Percentiles rank a stretch among this genome's conserved stretches.
phyloP scores from a whole-genome alignment of 2,329 filamentous ascomycete genomes.

The Sporothrix variecibatus region DNA sequence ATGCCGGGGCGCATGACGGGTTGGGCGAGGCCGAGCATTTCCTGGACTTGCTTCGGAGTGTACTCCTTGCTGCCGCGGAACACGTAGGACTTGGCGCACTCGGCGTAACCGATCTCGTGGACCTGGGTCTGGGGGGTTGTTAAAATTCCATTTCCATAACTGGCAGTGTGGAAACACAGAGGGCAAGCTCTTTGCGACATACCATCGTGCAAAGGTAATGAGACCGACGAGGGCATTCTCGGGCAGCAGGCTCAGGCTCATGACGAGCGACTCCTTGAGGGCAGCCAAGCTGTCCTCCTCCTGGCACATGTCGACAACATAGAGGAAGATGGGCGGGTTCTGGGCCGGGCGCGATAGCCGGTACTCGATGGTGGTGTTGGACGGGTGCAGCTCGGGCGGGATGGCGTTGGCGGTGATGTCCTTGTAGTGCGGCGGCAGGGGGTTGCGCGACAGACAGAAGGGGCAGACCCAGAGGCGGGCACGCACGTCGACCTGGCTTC shows the following conservation, averaged over 20 bases:
- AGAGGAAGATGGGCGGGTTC: slow-evolving; percentile 82
- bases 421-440: slow-evolving; percentile 83
- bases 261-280: slow-evolving; percentile 81
- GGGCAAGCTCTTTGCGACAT: slow-evolving; percentile 34
- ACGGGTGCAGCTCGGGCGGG: slow-evolving; percentile 77
- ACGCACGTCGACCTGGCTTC: slow-evolving; percentile 78
- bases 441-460: slow-evolving; percentile 82
- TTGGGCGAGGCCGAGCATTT: slow-evolving; percentile 87
- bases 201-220: slow-evolving; percentile 91
- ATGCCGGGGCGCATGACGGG: slow-evolving; percentile 73
- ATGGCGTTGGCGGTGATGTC: slow-evolving; percentile 83
- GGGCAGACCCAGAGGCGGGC: slow-evolving; percentile 87
- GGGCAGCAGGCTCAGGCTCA: slow-evolving; percentile 79
- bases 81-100: slow-evolving; percentile 98
- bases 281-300: slow-evolving; percentile 83
- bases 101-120: slow-evolving; percentile 95
- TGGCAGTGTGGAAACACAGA: not conserved
- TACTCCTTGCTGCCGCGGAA: slow-evolving; percentile 99
- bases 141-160: too few relatives aligned
- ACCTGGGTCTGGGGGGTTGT: slow-evolving; percentile 71
- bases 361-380: slow-evolving; percentile 89
- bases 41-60: slow-evolving; percentile 96
- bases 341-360: slow-evolving; percentile 77
- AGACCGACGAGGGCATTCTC: slow-evolving; percentile 80
- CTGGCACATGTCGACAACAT: slow-evolving; percentile 86